Evolutionary conservation across 345 rosid species (phyloP), one percentile per base, ranked within the genome.

Genomic region (Eucalyptus brandiana): DNA sequence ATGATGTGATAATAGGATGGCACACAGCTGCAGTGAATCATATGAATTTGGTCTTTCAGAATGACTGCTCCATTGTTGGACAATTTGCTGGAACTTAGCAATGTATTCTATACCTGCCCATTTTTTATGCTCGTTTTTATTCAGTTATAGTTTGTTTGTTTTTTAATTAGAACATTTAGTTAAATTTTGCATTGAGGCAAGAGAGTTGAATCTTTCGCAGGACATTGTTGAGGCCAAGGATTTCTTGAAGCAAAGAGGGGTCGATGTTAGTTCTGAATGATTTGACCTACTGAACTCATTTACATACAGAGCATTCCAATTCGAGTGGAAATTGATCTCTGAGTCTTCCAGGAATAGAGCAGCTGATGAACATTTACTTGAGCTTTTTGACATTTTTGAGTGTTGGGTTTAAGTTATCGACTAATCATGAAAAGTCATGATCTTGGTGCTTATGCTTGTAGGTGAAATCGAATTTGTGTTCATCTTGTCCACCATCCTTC

Each of bases 221-320:
- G 99, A 96, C 89, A 94, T 97, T 80, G 87, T 88, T n/a, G 98
- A 97, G 94, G 99, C 98, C 56, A 94, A 94, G 92, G 93, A 94
- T 47, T 96, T 93, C 90, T 89, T 96, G 91, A 93, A 93, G 93
- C 93, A 92, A 88, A 96, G 90, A 90, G 97, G 98, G 62, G 91
- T 97, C 56, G 96, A 97, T 92, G 94, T 96, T 80, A 92, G 94
- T 88, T 93, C 94, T 3, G 94, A 90, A 40, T 76, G 83, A 76
- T 37, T 40, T 40, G 30, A 76, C 30, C 30, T 76, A 21, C 83
- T 76, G 83, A 40, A 76, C 30, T 44, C 93, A 91, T 93, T 69
- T 51, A 21, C 30, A 11, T 40, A 76, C 47, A 40, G 47, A 40
- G 28, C 47, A 76, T 12, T 37, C 30, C 47, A 21, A 23, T 40